These are phyloP conservation scores for Rossbeevera mucosa DNA, from an alignment of 768 basidiomycete genomes.

Conservation along the genomic window DNA sequence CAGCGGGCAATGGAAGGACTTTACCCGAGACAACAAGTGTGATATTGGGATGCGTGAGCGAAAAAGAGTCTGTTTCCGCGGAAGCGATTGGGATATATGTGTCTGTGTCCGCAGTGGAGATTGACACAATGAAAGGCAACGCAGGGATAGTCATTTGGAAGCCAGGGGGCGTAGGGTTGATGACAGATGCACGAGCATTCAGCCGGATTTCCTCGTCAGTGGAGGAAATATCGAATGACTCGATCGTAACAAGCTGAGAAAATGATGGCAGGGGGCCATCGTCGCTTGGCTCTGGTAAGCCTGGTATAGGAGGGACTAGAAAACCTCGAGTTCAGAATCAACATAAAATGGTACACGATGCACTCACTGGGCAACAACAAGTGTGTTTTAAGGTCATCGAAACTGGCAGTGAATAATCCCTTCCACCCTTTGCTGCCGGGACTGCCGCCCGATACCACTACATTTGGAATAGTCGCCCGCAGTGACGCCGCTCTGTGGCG, in stretches of 20 bases:
- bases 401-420: conserved; percentile 32
- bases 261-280: conserved; percentile 50
- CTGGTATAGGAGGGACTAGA: conserved; percentile 61
- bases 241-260: conserved; percentile 55
- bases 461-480: conserved; percentile 38
- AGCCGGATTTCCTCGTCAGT: conserved; percentile 36
- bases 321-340: conserved; percentile 3
- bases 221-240: conserved; percentile 48
- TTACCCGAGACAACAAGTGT: conserved; percentile 53
- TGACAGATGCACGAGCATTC: conserved; percentile 49
- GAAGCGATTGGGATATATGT: conserved; percentile 46
- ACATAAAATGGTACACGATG: background rate
- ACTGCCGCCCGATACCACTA: conserved; percentile 49
- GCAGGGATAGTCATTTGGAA: conserved; percentile 50
- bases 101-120: conserved; percentile 33
- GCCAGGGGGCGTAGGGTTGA: conserved; percentile 52
- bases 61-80: conserved; percentile 51
- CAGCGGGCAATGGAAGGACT: conserved; percentile 50
- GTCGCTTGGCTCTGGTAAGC: conserved; percentile 56
- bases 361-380: conserved; percentile 54
- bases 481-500: conserved; percentile 44
- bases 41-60: conserved; percentile 64
- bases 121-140: conserved; percentile 58
- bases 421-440: conserved; percentile 45
- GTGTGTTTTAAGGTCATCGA: conserved; percentile 42